Evolutionary conservation across 2,329 filamentous ascomycete species (phyloP).

Genomic region (Cladobotryum mycophilum): DNA sequence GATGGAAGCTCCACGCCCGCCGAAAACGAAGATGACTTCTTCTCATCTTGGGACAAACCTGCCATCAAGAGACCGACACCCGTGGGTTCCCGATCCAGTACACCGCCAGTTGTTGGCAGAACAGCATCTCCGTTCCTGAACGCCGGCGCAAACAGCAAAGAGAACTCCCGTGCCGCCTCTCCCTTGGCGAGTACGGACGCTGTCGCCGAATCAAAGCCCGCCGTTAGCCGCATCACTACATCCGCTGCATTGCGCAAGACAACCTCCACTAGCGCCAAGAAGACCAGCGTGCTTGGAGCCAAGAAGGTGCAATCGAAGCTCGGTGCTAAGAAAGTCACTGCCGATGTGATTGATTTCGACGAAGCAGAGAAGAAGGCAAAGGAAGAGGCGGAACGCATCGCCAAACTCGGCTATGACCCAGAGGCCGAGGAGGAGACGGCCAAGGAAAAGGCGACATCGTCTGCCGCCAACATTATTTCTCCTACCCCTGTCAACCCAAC

Average conservation of each 20-base stretch:
- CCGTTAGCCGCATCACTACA: conserved; percentile 66
- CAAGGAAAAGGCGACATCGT: conserved; percentile 39
- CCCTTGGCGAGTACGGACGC: conserved; percentile 63
- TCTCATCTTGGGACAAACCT: conserved; percentile 98
- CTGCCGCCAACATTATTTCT: conserved; percentile 58
- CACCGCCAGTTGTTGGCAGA: conserved; percentile 73
- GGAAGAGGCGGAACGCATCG: conserved; percentile 93
- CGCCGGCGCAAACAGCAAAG: conserved; percentile 65
- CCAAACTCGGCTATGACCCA: conserved; percentile 90
- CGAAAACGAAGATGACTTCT: conserved; percentile 92
- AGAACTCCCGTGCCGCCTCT: conserved; percentile 70
- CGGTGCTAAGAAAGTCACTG: conserved; percentile 83
- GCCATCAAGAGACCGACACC: conserved; percentile 94
- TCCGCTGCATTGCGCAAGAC: conserved; percentile 80
- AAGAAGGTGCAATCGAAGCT: conserved; percentile 75
- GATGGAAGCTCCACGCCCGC: conserved; percentile 71
- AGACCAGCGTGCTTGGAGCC: conserved; percentile 76
- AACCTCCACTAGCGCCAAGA: conserved; percentile 60
- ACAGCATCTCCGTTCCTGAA: conserved; percentile 88
- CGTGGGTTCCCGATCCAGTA: conserved; percentile 81
- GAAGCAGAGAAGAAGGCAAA: conserved; percentile 95
- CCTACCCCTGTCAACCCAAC: conserved; percentile 70
- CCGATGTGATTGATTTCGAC: conserved; percentile 86
- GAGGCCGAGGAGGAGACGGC: conserved; percentile 66
- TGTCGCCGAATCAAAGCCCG: conserved; percentile 48